Evolutionary conservation across 1,284 basidiomycete species (phyloP).

Genomic region (Caloboletus firmus): DNA sequence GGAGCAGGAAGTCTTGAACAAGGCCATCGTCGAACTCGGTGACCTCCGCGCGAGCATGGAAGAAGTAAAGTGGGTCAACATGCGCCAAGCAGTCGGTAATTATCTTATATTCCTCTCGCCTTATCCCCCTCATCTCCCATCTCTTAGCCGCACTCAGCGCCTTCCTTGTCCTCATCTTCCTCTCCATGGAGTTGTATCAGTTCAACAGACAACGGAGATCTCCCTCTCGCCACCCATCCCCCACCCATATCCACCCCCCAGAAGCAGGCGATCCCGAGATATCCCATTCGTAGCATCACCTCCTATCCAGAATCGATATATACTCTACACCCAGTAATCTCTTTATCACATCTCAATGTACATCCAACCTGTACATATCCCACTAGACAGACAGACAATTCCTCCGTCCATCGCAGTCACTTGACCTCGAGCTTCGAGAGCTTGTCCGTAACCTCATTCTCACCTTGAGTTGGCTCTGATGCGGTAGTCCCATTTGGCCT

Average conservation of each 20-base stretch:
- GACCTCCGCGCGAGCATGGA: slow-evolving; percentile 88
- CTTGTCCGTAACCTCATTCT: slow-evolving; percentile 42
- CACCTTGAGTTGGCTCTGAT: slow-evolving; percentile 9
- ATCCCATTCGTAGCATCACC: slow-evolving; percentile 19
- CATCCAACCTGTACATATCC: background rate
- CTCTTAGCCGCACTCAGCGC: slow-evolving; percentile 57
- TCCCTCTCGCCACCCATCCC: slow-evolving; percentile 33
- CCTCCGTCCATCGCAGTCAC: slow-evolving; percentile 8
- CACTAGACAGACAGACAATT: background rate
- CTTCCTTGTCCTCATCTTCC: slow-evolving; percentile 65
- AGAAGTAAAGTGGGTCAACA: slow-evolving; percentile 89
- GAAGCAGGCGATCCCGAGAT: slow-evolving; percentile 10
- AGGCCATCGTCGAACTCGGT: slow-evolving; percentile 80
- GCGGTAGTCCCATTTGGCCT: slow-evolving; percentile 1
- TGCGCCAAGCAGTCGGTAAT: slow-evolving; percentile 81
- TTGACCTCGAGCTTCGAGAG: slow-evolving; percentile 43
- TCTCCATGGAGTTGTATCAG: slow-evolving; percentile 63
- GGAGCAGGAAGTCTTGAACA: slow-evolving; percentile 74
- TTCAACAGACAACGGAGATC: slow-evolving; percentile 39
- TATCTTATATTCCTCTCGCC: slow-evolving; percentile 12
- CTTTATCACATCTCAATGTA: background rate
- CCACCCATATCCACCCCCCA: slow-evolving; percentile 16
- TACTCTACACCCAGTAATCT: slow-evolving; percentile 26
- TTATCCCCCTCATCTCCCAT: slow-evolving; percentile 3
- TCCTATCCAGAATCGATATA: background rate